Evolutionary conservation across 441 rosid genomes (phyloP), one percentile per base, ranked within the genome.

Genomic region (Populus hybrid): DNA sequence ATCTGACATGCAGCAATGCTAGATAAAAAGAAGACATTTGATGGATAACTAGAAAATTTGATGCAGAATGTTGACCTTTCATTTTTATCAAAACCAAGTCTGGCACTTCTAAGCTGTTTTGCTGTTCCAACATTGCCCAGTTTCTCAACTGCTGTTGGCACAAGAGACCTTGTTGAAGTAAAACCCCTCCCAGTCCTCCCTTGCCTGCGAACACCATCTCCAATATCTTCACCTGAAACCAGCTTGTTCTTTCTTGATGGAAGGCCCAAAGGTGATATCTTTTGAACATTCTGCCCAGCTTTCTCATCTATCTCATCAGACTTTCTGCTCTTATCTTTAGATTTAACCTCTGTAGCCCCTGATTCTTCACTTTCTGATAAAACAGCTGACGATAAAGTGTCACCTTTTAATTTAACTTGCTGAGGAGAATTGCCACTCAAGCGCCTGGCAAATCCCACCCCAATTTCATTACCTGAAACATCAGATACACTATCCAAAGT

Each of bases 301-400:
- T 88, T 93, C 77, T 91, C 91, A 79, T 91, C 90, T 53, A 87
- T 76, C 72, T 93, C 97, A 82, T 92, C 94, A 71, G 91, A 85
- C 75, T 86, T 91, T 83, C 88, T 94, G 30, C 86, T 88, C 87
- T 88, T 93, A 78, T 90, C 97, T 82, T 87, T 92, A 69, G 91
- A 90, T 86, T 89, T 91, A 68, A 88, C 89, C 80, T 92, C 97
- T 76, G 97, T 80, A 79, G 92, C 87, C 40, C 94, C 97, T 42
- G 89, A 84, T 72, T 97, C 98, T 84, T 97, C 99, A 85, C 98
- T 92, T 89, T 96, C 99, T 70, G 98, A 93, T 84, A 93, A 85
- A 46, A 88, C 87, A 69, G 95, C 83, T 26, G 94, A 84, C 76
- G 98, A 88, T 81, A 89, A 81, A 68, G 89, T 85, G 24, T 94